Evolutionary conservation across 2,329 filamentous ascomycete species (phyloP), one percentile per base, ranked within the genome.

Genomic region (Calonectria multiphialidica): DNA sequence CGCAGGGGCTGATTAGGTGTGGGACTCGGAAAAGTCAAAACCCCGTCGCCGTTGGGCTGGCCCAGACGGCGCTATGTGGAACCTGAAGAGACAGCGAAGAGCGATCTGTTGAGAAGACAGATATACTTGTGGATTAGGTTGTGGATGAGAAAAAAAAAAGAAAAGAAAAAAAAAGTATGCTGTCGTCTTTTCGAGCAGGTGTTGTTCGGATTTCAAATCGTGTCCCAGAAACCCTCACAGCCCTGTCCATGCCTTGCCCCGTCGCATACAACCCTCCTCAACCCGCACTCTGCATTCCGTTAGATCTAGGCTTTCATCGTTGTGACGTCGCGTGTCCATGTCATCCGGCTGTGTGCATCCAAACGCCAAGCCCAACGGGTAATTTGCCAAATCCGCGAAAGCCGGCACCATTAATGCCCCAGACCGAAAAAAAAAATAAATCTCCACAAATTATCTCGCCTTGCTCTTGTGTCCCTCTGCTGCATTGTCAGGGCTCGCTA

Each of bases 1-100:
- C 49, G 76, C 77, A 79, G 77, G 77, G 77, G 77, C 75, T 79
- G 65, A 78, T 79, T 78, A 78, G 49, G 63, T 75, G 77, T 79
- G 77, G 77, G 74, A 79, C 75, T 67, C 49, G 57, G 63, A 57
- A 42, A 57, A 59, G 64, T 61, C 66, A 72, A 71, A 66, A 65
- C 63, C 67, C 64, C 57, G 37, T 67, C 72, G 68, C 72, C 65
- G 68, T 78, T 71, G 71, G 67, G 69, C 66, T 72, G 59, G 59
- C 65, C 59, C 21, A 44, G 64, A 28, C 33, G 57, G 55, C 63
- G 21, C 55, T 57, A 55, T 23, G 69, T 67, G 45, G 74, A 64
- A 72, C 68, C 77, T 40, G 68, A 68, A 68, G 45, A 70, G 55
- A 78, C 73, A 77, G 72, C 76, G 75, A 72, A 66, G 68, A 28